Conservation (phyloP, 2,329 filamentous ascomycete genomes). For the Botryotinia globosa region DNA sequence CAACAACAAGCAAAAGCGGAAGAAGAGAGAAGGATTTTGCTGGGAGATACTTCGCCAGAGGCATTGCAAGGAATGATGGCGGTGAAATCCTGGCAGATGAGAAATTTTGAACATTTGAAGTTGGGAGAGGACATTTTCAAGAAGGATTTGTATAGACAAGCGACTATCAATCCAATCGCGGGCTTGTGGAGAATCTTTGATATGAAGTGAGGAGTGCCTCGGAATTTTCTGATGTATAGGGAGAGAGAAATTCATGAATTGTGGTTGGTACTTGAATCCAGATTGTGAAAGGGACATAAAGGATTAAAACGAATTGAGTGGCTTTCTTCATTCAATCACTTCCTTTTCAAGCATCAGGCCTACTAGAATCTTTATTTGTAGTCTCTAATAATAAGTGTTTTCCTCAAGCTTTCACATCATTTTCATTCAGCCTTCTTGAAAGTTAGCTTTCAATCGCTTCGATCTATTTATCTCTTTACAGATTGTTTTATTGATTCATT, state of each 20-base stretch:
- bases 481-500: too few species aligned
- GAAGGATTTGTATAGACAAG: slow-evolving; percentile 21
- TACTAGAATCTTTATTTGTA: neutral
- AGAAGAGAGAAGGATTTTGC: slow-evolving; percentile 22
- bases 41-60: slow-evolving; percentile 22
- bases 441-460: too few species aligned
- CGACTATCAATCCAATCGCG: slow-evolving; percentile 23
- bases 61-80: slow-evolving; percentile 24
- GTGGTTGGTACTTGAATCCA: neutral
- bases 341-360: neutral
- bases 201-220: slow-evolving; percentile 9
- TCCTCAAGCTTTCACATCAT: neutral
- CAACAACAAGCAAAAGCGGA: neutral
- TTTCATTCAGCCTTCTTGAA: neutral
- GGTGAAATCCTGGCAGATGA: slow-evolving; percentile 22
- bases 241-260: neutral
- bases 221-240: too few species aligned
- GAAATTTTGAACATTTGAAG: slow-evolving; percentile 22
- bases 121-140: slow-evolving; percentile 26
- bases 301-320: neutral
- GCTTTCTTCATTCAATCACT: too few species aligned
- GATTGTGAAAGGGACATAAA: too few species aligned
- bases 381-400: neutral
- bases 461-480: too few species aligned
- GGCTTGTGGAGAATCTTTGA: slow-evolving; percentile 26